Evolutionary conservation across 352 stramenopile species (phyloP).

Genomic region (Phytopythium kandeliae): DNA sequence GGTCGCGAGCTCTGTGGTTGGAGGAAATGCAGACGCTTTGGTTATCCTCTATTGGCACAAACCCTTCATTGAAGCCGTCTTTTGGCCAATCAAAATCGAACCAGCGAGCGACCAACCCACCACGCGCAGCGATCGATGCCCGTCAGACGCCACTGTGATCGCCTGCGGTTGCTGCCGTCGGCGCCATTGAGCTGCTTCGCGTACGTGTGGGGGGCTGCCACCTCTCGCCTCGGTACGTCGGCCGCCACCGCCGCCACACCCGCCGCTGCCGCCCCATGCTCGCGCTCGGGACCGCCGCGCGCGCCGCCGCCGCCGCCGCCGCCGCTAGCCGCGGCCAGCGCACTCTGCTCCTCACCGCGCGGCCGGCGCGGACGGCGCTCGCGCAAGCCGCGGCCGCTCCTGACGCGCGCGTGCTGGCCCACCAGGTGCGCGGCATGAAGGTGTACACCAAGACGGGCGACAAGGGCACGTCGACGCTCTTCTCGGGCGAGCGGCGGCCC

Average conservation of each 20-base stretch:
- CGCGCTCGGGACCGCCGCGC: background rate
- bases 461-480: conserved; percentile 90
- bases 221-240: background rate
- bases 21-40: background rate
- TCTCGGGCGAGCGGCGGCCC: conserved; percentile 81
- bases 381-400: background rate
- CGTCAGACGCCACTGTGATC: background rate
- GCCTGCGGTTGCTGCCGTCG: too few species aligned
- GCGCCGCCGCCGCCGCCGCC: background rate
- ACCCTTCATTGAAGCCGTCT: background rate
- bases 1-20: too few species aligned
- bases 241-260: background rate
- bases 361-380: background rate
- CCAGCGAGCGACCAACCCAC: too few species aligned
- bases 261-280: background rate
- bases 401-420: conserved; percentile 3
- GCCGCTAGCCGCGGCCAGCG: background rate
- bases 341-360: background rate
- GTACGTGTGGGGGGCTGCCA: too few species aligned
- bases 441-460: conserved; percentile 92
- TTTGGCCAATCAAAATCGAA: background rate
- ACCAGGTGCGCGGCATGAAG: conserved; percentile 49
- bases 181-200: too few species aligned
- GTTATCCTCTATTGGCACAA: too few species aligned
- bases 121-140: too few species aligned